Conservation (phyloP, 2,329 filamentous ascomycete species). For the Coleophoma eucalyptorum region DNA sequence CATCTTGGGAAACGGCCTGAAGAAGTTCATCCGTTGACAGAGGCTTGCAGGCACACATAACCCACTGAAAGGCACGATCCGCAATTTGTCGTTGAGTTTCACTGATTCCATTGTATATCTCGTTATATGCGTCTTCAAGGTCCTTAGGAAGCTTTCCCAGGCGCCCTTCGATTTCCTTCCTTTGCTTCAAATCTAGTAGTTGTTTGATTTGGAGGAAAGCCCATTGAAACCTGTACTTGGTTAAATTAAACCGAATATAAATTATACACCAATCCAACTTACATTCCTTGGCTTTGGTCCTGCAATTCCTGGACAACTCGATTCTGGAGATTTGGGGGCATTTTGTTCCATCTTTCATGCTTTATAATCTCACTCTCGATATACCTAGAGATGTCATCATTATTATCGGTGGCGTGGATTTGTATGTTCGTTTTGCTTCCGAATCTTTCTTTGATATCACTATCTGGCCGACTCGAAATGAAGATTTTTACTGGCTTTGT, state of each 20-base stretch:
- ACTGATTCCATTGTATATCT: conserved; percentile 20
- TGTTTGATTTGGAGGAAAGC: conserved; percentile 25
- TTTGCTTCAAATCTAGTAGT: conserved; percentile 16
- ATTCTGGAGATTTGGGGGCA: conserved; percentile 10
- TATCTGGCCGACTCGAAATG: conserved; percentile 28
- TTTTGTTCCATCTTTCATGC: conserved; percentile 11
- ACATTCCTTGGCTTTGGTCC: conserved; percentile 25
- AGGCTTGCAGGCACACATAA: conserved; percentile 16
- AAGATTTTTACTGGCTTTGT: conserved; percentile 28
- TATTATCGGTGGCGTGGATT: conserved; percentile 24
- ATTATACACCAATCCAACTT: conserved; percentile 5
- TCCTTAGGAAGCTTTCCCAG: conserved; percentile 25
- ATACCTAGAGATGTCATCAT: conserved; percentile 25
- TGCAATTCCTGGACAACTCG: conserved; percentile 18
- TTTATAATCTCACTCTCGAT: conserved; percentile 18
- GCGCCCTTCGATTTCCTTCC: conserved; percentile 17
- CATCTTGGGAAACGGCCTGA: conserved; percentile 13
- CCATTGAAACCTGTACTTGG: conserved; percentile 28
- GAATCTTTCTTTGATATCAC: conserved; percentile 21
- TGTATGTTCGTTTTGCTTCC: conserved; percentile 13
- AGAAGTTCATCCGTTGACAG: conserved; percentile 10
- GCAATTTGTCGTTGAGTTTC: conserved; percentile 7
- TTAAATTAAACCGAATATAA: neutral
- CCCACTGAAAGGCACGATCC: conserved; percentile 22
- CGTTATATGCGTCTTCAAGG: conserved; percentile 26